Percentiles rank a stretch among this genome's conserved stretches.
Conservation (phyloP, 2,329 filamentous ascomycete species). For the Thielaviopsis ethacetica region DNA sequence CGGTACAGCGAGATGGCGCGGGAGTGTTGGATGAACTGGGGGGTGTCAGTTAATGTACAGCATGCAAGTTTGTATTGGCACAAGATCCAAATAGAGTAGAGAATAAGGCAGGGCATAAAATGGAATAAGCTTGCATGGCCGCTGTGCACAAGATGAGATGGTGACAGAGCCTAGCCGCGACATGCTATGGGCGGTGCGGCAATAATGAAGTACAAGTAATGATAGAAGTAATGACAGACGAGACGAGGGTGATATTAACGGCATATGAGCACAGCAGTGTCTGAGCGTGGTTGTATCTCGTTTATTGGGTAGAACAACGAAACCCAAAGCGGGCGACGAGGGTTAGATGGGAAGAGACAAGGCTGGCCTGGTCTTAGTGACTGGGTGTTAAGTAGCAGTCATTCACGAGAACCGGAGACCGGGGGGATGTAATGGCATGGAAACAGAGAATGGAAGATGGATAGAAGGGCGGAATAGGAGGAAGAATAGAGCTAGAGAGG, state of each 20-base stretch:
- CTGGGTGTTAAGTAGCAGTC: neutral
- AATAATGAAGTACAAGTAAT: too few species aligned
- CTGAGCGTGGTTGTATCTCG: too few species aligned
- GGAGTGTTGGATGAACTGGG: slow-evolving; percentile 41
- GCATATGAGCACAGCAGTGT: too few species aligned
- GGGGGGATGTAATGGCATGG: neutral
- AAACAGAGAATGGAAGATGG: neutral
- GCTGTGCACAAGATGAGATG: too few species aligned
- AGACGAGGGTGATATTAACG: too few species aligned
- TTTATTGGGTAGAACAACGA: neutral
- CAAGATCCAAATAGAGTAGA: neutral
- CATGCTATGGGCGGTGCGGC: too few species aligned
- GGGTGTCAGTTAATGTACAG: neutral
- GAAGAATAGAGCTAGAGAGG: too few species aligned
- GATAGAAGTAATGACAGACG: too few species aligned
- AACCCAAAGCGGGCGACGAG: neutral
- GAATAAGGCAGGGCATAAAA: neutral
- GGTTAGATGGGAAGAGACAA: neutral
- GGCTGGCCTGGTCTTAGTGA: neutral
- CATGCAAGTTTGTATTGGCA: neutral
- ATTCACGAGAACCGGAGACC: neutral
- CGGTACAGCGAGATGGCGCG: slow-evolving; percentile 42
- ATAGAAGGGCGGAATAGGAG: too few species aligned
- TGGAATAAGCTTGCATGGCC: neutral
- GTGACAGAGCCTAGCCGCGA: too few species aligned